phyloP scores from a whole-genome alignment of 768 basidiomycete genomes.

The Hericium erinaceus region DNA sequence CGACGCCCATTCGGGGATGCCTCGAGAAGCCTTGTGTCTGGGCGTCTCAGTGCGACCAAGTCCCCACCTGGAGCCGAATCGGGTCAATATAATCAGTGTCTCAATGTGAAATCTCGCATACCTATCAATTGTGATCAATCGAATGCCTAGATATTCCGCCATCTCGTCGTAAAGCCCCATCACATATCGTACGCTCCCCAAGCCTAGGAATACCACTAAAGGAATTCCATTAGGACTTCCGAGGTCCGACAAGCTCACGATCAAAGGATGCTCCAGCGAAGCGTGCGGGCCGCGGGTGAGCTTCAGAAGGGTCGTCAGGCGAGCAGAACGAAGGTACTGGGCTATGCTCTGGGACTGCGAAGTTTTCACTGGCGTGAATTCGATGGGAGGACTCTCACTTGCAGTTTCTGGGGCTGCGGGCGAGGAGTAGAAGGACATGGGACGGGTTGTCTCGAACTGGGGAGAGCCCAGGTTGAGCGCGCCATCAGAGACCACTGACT shows the following conservation, averaged over 20 bases:
- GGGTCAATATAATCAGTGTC: neutral
- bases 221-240: conserved; percentile 82
- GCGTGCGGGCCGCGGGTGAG: conserved; percentile 77
- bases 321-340: conserved; percentile 77
- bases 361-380: conserved; percentile 33
- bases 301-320: conserved; percentile 72
- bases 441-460: conserved; percentile 1
- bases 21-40: conserved; percentile 56
- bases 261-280: conserved; percentile 61
- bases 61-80: conserved; percentile 59
- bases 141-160: conserved; percentile 76
- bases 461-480: conserved; percentile 3
- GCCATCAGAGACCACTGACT: conserved; percentile 14
- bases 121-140: conserved; percentile 92
- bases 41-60: conserved; percentile 75
- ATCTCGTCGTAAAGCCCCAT: conserved; percentile 96
- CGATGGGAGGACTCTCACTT: conserved; percentile 31
- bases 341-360: conserved; percentile 66
- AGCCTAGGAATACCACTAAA: conserved; percentile 83
- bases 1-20: conserved; percentile 83
- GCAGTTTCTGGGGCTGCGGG: conserved; percentile 12
- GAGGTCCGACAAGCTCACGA: conserved; percentile 89
- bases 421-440: conserved; percentile 1
- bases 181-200: conserved; percentile 91
- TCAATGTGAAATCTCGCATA: conserved; percentile 24